phyloP scores from a whole-genome alignment of 257 asterid species.

The Salvia rosmarinus region DNA sequence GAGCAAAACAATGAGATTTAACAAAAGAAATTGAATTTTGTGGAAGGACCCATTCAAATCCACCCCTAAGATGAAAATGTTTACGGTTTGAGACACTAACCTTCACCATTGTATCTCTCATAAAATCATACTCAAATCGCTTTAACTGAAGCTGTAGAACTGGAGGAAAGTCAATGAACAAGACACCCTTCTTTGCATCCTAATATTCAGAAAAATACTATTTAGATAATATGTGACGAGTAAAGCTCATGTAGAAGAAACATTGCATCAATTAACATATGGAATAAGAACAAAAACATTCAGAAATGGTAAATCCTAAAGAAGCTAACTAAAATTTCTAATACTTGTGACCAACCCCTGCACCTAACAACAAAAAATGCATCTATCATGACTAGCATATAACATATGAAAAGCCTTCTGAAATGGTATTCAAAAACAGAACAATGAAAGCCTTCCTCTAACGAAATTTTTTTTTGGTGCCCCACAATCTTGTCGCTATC shows the following conservation, averaged over 20 bases:
- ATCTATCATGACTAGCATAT: constrained; percentile 7
- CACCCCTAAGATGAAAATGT: neutral
- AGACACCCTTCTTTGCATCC: constrained; percentile 92
- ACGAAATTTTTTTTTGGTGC: neutral
- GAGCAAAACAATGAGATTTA: constrained; percentile 23
- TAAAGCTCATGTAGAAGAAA: constrained; percentile 24
- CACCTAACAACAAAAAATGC: constrained; percentile 13
- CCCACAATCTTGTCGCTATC: constrained; percentile 15
- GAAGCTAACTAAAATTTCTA: constrained; percentile 21
- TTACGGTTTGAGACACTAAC: constrained; percentile 45
- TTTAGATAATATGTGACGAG: constrained; percentile 6
- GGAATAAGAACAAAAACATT: constrained; percentile 3
- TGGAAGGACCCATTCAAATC: constrained; percentile 20
- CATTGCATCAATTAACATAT: constrained; percentile 6
- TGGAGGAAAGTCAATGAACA: constrained; percentile 85
- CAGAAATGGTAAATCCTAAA: constrained; percentile 1
- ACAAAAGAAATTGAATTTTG: neutral
- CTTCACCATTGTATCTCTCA: constrained; percentile 93
- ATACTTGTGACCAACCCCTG: constrained; percentile 18
- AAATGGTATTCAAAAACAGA: constrained; percentile 22
- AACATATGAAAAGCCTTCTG: constrained; percentile 8
- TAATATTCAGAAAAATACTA: constrained; percentile 39
- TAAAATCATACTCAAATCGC: constrained; percentile 85
- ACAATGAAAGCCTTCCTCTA: neutral
- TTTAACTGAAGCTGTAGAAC: constrained; percentile 86